Base-by-base conservation (phyloP, 2,329 filamentous ascomycete species). In the Ascochyta clinopodiicola region DNA sequence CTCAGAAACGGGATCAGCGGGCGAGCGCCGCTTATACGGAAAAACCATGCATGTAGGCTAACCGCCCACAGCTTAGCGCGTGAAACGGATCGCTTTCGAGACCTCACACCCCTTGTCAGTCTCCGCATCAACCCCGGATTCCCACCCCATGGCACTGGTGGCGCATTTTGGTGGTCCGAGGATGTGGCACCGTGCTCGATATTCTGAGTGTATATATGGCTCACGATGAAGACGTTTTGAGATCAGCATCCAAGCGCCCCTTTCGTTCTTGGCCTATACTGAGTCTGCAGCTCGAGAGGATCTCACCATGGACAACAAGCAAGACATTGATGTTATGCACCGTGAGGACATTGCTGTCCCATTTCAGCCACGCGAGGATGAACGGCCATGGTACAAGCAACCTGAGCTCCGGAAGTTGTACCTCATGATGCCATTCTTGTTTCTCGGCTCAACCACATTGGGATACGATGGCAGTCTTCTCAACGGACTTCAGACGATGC, bases 401-500 rank as follows among this genome's bases (percentile, higher is more conserved):
- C 62, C 60, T 6, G 57, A 64, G 38, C 43, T 65, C 6, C 39
- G 62, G 13, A 62, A 64, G 42, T 52, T 65, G 19, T 67, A 67
- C 43, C 19, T 62, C 13, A 51, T 63, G 51, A 64, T 66, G 59
- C 52, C 57, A 1, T 61, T 67, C 36, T 37, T 62, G 6, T 66
- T 63, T n/a, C 49, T 65, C 2, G 60, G 58, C 8, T 63, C 61
- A 1, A 65, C 62, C 1, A 61, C 59, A 3, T 37, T 61, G 17
- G 63, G 59, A 24, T 65, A 58, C 44, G 62, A 64, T 44, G 62
- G 62, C 8, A 61, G 57, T 51, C 44, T 64, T 2, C 44, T 64
- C 9, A 64, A 64, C 36, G 62, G 62, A 9, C 54, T 64, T 7
- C 63, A 66, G 38, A 65, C 60, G 5, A 63, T 63, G 58, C 60